Evolutionary conservation across 371 early-diverging fungal genomes (phyloP).

Genomic region (Lichtheimia ornata): DNA sequence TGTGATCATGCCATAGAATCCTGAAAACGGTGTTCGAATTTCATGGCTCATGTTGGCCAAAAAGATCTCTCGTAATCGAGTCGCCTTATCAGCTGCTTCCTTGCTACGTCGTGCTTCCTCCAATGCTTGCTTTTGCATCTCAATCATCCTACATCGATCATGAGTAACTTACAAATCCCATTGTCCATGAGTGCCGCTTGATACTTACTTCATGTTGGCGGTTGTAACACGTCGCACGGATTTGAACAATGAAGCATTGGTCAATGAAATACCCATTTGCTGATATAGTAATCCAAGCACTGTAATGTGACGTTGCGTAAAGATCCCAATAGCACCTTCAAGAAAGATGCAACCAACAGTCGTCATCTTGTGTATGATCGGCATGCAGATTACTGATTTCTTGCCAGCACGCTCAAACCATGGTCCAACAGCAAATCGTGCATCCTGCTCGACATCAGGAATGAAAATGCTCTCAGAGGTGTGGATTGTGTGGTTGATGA

Average conservation of each 20-base stretch:
- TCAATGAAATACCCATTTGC: conserved; percentile 62
- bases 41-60: conserved; percentile 64
- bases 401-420: conserved; percentile 47
- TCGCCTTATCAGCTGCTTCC: conserved; percentile 46
- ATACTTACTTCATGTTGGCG: conserved; percentile 31
- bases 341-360: conserved; percentile 56
- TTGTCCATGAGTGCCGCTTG: not conserved
- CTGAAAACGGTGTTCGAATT: conserved; percentile 60
- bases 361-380: conserved; percentile 52
- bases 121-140: conserved; percentile 48
- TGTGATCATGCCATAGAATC: conserved; percentile 62
- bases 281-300: conserved; percentile 59
- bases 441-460: conserved; percentile 38
- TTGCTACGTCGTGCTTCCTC: conserved; percentile 45
- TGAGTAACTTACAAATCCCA: not conserved
- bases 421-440: conserved; percentile 44
- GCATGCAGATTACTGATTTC: conserved; percentile 58
- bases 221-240: conserved; percentile 46
- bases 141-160: conserved; percentile 34
- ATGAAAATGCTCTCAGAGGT: conserved; percentile 44
- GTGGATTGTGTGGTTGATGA: conserved; percentile 43
- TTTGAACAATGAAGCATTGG: conserved; percentile 57
- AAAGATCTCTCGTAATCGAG: conserved; percentile 51
- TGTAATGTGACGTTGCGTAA: conserved; percentile 56
- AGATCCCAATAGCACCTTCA: conserved; percentile 57